Percentiles rank a stretch among this genome's conserved stretches.
phyloP scores from a whole-genome alignment of 2,329 filamentous ascomycete species.

The Pestalotiopsis sp. region DNA sequence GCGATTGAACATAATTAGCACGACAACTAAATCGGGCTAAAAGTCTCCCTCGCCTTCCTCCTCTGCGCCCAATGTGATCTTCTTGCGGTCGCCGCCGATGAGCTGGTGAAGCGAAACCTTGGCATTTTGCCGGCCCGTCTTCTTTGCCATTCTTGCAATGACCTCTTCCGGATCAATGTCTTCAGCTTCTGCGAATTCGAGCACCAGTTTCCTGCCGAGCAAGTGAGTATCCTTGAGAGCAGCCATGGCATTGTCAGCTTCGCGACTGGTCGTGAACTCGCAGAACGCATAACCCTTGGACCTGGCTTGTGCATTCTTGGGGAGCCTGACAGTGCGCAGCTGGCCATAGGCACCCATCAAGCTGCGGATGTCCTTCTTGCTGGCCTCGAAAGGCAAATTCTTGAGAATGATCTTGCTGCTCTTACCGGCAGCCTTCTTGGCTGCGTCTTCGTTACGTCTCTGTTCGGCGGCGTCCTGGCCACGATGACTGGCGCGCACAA shows the following conservation, averaged over 20 bases:
- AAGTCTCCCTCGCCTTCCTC: constrained; percentile 56
- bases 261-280: constrained; percentile 88
- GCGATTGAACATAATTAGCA: constrained; percentile 29
- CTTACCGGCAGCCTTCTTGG: constrained; percentile 76
- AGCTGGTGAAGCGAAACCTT: constrained; percentile 90
- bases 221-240: constrained; percentile 92
- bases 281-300: constrained; percentile 96
- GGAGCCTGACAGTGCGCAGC: constrained; percentile 88
- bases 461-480: constrained; percentile 87
- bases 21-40: constrained; percentile 29
- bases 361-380: constrained; percentile 86
- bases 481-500: constrained; percentile 85
- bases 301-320: constrained; percentile 89
- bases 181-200: constrained; percentile 90
- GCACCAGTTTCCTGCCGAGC: constrained; percentile 82
- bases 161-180: constrained; percentile 91
- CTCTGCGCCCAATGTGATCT: constrained; percentile 82
- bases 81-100: constrained; percentile 80
- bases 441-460: constrained; percentile 77
- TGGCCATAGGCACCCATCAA: constrained; percentile 91
- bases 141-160: constrained; percentile 95
- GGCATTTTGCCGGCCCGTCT: constrained; percentile 87
- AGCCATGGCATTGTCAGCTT: constrained; percentile 89
- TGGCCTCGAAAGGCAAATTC: constrained; percentile 94
- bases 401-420: constrained; percentile 96